phyloP scores from a whole-genome alignment of 495 filamentous ascomycete genomes.

The Neurospora sp. region DNA sequence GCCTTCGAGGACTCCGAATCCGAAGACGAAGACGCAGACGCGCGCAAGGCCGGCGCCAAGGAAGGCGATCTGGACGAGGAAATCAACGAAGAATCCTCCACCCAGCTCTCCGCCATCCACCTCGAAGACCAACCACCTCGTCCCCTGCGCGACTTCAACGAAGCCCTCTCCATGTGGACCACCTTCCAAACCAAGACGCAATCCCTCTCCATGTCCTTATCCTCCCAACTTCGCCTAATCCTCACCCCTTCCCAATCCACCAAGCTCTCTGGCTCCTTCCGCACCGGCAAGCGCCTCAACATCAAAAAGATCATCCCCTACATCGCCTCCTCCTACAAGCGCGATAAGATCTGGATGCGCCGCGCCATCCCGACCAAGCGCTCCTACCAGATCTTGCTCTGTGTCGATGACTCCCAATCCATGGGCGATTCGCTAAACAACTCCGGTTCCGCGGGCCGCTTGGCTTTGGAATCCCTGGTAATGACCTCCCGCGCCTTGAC shows the following conservation, averaged over 20 bases:
- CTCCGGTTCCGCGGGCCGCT: conserved; percentile 44
- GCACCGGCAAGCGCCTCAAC: conserved; percentile 95
- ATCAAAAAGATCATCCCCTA: conserved; percentile 99
- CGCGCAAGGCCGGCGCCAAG: conserved; percentile 23
- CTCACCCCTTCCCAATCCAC: conserved; percentile 89
- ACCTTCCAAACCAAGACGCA: conserved; percentile 76
- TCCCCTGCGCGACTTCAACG: conserved; percentile 33
- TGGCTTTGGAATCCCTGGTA: conserved; percentile 87
- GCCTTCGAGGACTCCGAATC: conserved; percentile 23
- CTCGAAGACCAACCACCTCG: conserved; percentile 33
- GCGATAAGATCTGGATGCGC: conserved; percentile 99
- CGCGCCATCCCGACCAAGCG: conserved; percentile 83
- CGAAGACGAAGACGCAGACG: conserved; percentile 23
- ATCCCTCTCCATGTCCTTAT: conserved; percentile 73
- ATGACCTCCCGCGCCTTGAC: conserved; percentile 75
- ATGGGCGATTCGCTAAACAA: conserved; percentile 55
- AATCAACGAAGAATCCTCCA: conserved; percentile 61
- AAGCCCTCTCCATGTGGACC: conserved; percentile 75
- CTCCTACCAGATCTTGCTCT: conserved; percentile 92
- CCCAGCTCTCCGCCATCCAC: conserved; percentile 62
- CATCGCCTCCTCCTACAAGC: conserved; percentile 93
- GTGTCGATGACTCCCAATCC: conserved; percentile 87
- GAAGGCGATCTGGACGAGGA: conserved; percentile 33
- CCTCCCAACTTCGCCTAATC: conserved; percentile 90
- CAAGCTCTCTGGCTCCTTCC: conserved; percentile 93